These are phyloP conservation scores for Lablab purpureus DNA, from an alignment of 306 rosid species.

Conservation along the genomic window DNA sequence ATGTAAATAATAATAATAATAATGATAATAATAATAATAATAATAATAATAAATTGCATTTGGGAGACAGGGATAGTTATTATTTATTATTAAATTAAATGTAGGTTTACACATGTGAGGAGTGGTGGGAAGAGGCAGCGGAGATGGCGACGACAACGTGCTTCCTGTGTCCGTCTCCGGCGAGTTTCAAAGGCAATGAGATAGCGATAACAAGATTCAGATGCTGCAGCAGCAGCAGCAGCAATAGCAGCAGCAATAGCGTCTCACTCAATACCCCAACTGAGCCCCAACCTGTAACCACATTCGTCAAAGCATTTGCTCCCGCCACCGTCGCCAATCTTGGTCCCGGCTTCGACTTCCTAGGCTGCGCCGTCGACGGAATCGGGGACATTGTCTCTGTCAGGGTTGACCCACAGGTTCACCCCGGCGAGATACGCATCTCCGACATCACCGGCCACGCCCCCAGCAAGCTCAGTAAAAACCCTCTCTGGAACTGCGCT, in stretches of 20 bases:
- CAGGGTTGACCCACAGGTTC: constrained; percentile 68
- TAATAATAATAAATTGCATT: no score
- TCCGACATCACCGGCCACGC: constrained; percentile 58
- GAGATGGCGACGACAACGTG: constrained; percentile 8
- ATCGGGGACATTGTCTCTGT: constrained; percentile 79
- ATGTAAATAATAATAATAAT: no score
- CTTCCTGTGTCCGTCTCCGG: not conserved
- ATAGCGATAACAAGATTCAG: constrained; percentile 25
- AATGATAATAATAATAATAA: no score
- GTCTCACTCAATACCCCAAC: constrained; percentile 38
- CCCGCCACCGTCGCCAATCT: constrained; percentile 90
- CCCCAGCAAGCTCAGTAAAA: constrained; percentile 67
- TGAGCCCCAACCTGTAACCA: constrained; percentile 68
- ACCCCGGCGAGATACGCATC: constrained; percentile 72
- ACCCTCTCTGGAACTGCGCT: constrained; percentile 81
- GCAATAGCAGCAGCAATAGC: constrained; percentile 63
- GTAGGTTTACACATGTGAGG: not conserved
- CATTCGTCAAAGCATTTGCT: constrained; percentile 75
- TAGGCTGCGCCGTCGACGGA: constrained; percentile 88
- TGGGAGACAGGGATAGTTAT: no score
- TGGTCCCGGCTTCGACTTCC: constrained; percentile 93
- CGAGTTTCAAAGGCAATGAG: constrained; percentile 23
- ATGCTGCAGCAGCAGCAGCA: constrained; percentile 58
- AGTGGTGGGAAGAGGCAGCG: not conserved
- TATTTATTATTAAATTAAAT: no score